These are phyloP conservation scores for Metschnikowia orientalis DNA, from an alignment of 805 yeast species.

Conservation along the genomic window DNA sequence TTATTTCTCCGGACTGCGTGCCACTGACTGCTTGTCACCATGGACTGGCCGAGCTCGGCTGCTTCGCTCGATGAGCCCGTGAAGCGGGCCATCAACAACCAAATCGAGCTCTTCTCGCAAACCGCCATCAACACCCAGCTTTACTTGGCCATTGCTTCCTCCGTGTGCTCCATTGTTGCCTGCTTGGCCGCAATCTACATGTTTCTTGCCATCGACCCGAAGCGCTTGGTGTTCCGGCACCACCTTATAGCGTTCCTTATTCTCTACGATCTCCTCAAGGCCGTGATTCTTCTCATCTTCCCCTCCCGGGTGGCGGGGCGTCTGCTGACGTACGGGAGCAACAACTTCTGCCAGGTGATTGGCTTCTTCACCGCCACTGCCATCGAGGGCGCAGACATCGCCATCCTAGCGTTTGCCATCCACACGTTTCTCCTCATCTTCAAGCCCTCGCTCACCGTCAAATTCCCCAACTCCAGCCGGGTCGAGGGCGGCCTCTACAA, in stretches of 20 bases:
- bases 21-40: neutral
- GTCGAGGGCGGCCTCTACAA: slow-evolving; percentile 71
- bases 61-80: slow-evolving; percentile 4
- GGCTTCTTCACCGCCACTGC: slow-evolving; percentile 81
- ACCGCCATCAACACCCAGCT: slow-evolving; percentile 26
- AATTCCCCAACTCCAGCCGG: slow-evolving; percentile 35
- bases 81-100: slow-evolving; percentile 18
- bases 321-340: slow-evolving; percentile 41
- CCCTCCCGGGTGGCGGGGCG: slow-evolving; percentile 54
- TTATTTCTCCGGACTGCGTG: neutral
- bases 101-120: slow-evolving; percentile 29
- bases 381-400: slow-evolving; percentile 82
- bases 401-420: slow-evolving; percentile 75
- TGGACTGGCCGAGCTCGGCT: slow-evolving; percentile 5
- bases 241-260: slow-evolving; percentile 63
- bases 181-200: slow-evolving; percentile 62
- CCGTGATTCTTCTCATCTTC: slow-evolving; percentile 60
- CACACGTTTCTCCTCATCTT: slow-evolving; percentile 76
- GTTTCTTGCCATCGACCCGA: slow-evolving; percentile 59
- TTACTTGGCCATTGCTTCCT: slow-evolving; percentile 35
- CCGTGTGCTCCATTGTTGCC: slow-evolving; percentile 34
- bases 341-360: slow-evolving; percentile 54
- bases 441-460: slow-evolving; percentile 47
- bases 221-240: slow-evolving; percentile 61
- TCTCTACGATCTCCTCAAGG: slow-evolving; percentile 73